Evolutionary conservation across 441 rosid genomes (phyloP).

Genomic region (California macrophylla): DNA sequence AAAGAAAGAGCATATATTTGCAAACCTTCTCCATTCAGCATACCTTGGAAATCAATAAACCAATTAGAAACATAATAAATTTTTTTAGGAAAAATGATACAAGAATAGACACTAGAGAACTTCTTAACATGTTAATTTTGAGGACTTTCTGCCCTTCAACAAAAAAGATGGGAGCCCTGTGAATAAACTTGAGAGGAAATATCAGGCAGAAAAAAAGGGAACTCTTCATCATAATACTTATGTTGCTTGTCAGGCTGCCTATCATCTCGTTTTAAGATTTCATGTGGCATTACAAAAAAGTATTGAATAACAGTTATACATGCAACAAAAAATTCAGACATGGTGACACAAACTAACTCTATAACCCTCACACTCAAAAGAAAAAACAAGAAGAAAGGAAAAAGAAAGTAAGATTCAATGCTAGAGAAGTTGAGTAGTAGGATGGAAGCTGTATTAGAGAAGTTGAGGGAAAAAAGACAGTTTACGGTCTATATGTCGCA

Average conservation of each 20-base stretch:
- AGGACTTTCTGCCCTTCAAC: background rate
- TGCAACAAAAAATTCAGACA: background rate
- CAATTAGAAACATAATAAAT: background rate
- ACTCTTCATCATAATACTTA: background rate
- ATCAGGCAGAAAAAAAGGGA: background rate
- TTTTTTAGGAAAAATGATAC: background rate
- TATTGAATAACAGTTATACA: background rate
- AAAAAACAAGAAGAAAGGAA: background rate
- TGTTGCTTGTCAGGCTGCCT: background rate
- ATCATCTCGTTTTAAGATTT: background rate
- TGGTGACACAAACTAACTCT: background rate
- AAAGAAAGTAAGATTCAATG: background rate
- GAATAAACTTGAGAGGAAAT: background rate
- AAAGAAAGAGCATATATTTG: conserved; percentile 76
- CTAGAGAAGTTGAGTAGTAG: background rate
- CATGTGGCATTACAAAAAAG: background rate
- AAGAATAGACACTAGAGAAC: background rate
- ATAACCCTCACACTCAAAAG: background rate
- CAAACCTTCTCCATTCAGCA: conserved; percentile 61
- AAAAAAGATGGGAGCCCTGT: background rate
- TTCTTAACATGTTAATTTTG: background rate
- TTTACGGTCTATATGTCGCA: background rate
- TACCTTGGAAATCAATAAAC: conserved; percentile 31
- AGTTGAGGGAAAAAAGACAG: background rate
- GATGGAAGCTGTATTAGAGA: background rate